These are phyloP conservation scores for Diplotaxis tenuifolia DNA, from an alignment of 345 rosid genomes.

Conservation along the genomic window DNA sequence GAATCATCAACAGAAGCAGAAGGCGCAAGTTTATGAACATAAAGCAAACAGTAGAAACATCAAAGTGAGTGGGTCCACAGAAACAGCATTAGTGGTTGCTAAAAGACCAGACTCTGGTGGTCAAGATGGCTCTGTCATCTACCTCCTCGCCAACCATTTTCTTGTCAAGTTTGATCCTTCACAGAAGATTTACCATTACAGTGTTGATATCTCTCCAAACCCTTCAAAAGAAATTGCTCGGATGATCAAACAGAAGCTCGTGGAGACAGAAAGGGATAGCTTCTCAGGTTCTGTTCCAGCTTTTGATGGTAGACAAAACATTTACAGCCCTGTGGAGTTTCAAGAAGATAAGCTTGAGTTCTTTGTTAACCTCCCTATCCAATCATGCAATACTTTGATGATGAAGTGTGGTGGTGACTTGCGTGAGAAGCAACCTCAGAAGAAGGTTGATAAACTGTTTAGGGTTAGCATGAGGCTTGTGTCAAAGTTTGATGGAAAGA, in stretches of 20 bases:
- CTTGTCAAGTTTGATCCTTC: conserved; percentile 71
- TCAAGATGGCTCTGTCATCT: conserved; percentile 64
- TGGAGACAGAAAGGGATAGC: conserved; percentile 49
- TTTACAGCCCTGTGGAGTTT: conserved; percentile 84
- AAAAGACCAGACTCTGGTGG: conserved; percentile 93
- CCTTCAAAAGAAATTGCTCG: conserved; percentile 85
- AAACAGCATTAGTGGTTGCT: conserved; percentile 51
- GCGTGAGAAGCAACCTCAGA: conserved; percentile 56
- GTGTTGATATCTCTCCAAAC: conserved; percentile 77
- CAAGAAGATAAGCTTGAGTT: conserved; percentile 80
- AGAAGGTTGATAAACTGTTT: conserved; percentile 52
- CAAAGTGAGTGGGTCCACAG: conserved; percentile 38
- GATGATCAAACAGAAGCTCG: conserved; percentile 76
- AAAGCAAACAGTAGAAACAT: conserved; percentile 45
- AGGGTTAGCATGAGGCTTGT: conserved; percentile 71
- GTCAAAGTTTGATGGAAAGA: conserved; percentile 77
- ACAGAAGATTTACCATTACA: conserved; percentile 77
- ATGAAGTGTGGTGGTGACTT: conserved; percentile 37
- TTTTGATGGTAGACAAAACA: conserved; percentile 78
- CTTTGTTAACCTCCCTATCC: conserved; percentile 82
- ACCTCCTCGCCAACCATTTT: conserved; percentile 91
- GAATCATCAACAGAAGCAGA: conserved; percentile 32
- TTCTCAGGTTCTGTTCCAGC: conserved; percentile 71
- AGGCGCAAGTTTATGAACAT: conserved; percentile 34
- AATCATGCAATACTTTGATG: conserved; percentile 39